Conservation (phyloP, 306 rosid species). For the Cyclanthera cordifolia region DNA sequence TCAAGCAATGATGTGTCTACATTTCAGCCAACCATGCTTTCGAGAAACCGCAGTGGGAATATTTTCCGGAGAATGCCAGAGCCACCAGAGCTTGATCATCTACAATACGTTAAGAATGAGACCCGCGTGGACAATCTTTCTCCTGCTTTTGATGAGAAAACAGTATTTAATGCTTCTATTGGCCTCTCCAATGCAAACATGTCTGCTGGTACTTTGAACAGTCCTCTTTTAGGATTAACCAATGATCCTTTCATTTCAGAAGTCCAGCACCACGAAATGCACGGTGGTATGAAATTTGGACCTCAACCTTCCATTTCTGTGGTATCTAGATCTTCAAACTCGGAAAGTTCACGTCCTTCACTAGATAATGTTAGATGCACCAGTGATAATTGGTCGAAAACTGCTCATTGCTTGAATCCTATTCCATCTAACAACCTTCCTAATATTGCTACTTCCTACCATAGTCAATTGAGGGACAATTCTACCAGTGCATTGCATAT, state of each 20-base stretch:
- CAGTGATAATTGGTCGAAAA: slow-evolving; percentile 42
- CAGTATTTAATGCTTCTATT: slow-evolving; percentile 28
- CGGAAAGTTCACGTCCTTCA: slow-evolving; percentile 36
- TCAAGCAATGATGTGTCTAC: slow-evolving; percentile 12
- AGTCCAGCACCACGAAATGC: slow-evolving; percentile 14
- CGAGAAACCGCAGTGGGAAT: slow-evolving; percentile 30
- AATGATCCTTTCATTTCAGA: slow-evolving; percentile 26
- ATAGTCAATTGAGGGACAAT: no score
- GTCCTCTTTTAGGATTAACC: no score
- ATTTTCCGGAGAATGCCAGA: slow-evolving; percentile 42
- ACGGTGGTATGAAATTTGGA: no score
- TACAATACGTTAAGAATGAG: slow-evolving; percentile 16
- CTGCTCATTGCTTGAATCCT: slow-evolving; percentile 24
- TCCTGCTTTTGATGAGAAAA: slow-evolving; percentile 24
- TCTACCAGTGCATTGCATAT: slow-evolving; percentile 16
- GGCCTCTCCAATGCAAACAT: no score
- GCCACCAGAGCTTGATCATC: slow-evolving; percentile 32
- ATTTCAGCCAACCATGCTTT: slow-evolving; percentile 21
- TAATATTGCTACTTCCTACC: no score
- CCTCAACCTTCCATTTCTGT: slow-evolving; percentile 30
- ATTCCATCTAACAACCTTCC: no score
- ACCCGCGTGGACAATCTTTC: slow-evolving; percentile 29
- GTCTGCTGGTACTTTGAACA: slow-evolving; percentile 28
- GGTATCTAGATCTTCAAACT: slow-evolving; percentile 34
- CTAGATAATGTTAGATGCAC: slow-evolving; percentile 39